phyloP scores from a whole-genome alignment of 495 filamentous ascomycete genomes.

The Aspergillus nanangensis region DNA sequence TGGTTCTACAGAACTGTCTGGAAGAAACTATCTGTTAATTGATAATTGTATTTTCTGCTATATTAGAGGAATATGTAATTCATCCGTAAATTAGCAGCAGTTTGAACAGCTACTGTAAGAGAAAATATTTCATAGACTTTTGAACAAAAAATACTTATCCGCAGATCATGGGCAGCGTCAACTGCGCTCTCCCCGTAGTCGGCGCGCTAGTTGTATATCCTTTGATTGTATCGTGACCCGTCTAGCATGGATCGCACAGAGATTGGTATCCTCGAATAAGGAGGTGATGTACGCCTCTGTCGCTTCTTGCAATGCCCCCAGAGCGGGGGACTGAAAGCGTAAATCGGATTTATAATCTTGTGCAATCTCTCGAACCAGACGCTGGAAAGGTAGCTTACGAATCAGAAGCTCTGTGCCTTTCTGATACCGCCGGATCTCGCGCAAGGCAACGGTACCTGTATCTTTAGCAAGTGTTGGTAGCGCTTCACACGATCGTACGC shows the following conservation, averaged over 20 bases:
- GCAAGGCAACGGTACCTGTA: constrained; percentile 95
- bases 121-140: too few relatives aligned
- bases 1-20: too few relatives aligned
- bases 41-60: too few relatives aligned
- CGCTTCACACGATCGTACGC: constrained; percentile 1
- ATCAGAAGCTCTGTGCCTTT: constrained; percentile 99
- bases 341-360: constrained; percentile 99
- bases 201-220: constrained; percentile 95
- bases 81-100: too few relatives aligned
- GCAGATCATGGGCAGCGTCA: too few relatives aligned
- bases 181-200: constrained; percentile 95
- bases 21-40: too few relatives aligned
- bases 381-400: constrained; percentile 99
- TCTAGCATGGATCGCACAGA: constrained; percentile 99
- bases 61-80: too few relatives aligned
- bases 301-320: constrained; percentile 99
- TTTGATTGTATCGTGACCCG: constrained; percentile 94
- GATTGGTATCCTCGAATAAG: constrained; percentile 99
- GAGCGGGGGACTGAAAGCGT: constrained; percentile 99
- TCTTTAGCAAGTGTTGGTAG: constrained; percentile 26
- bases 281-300: constrained; percentile 99
- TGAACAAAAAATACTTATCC: too few relatives aligned
- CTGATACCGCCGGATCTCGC: constrained; percentile 99
- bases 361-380: constrained; percentile 98
- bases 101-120: too few relatives aligned